Conservation (phyloP, 2,329 filamentous ascomycete genomes). For the Triangularia verruculosa region DNA sequence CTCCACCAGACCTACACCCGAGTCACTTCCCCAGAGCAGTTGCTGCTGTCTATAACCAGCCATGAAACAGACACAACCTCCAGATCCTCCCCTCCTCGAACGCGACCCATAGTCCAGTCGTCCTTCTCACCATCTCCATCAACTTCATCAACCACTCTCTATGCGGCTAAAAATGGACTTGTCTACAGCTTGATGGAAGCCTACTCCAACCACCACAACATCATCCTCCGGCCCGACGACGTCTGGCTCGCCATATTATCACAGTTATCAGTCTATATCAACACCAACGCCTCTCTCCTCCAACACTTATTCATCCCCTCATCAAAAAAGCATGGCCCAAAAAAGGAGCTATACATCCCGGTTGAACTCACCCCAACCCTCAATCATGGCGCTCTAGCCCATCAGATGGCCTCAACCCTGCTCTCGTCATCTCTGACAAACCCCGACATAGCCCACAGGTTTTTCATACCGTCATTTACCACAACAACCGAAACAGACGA, state of each 20-base stretch:
- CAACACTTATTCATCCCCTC: conserved; percentile 32
- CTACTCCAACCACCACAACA: conserved; percentile 44
- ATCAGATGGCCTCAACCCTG: conserved; percentile 34
- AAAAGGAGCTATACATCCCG: conserved; percentile 22
- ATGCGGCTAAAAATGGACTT: conserved; percentile 37
- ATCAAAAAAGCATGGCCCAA: background rate
- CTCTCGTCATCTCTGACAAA: conserved; percentile 43
- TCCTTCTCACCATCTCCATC: conserved; percentile 31
- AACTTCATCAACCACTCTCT: conserved; percentile 24
- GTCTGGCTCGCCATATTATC: conserved; percentile 51
- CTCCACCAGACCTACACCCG: conserved; percentile 14
- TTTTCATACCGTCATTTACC: conserved; percentile 51
- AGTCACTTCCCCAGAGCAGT: conserved; percentile 21
- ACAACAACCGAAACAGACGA: conserved; percentile 47
- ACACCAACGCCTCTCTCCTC: conserved; percentile 45
- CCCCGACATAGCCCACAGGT: conserved; percentile 37
- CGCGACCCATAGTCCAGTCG: conserved; percentile 16
- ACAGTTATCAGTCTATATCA: conserved; percentile 47
- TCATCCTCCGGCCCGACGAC: conserved; percentile 50
- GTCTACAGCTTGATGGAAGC: conserved; percentile 38
- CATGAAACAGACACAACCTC: conserved; percentile 10
- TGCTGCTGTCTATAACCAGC: conserved; percentile 21
- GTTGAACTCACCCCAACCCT: conserved; percentile 17
- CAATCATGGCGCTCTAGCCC: conserved; percentile 33
- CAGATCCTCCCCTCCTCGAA: background rate